These are phyloP conservation scores for Thalassiosira tumida DNA, from an alignment of 352 stramenopile genomes.

Conservation along the genomic window DNA sequence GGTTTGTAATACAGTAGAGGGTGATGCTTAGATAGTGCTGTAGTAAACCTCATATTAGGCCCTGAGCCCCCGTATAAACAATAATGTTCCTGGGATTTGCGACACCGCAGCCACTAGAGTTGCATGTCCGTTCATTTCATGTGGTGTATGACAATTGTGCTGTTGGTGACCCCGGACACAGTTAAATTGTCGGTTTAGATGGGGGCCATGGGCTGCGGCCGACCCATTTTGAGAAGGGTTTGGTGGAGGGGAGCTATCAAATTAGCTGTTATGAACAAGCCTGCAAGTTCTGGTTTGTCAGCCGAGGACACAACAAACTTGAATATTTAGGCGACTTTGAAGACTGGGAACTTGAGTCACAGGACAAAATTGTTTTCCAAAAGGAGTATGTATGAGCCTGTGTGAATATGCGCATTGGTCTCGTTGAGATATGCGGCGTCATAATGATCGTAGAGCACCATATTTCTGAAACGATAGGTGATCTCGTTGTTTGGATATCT, in stretches of 20 bases:
- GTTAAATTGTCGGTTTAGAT: neutral
- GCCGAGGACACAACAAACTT: neutral
- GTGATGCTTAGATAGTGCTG: neutral
- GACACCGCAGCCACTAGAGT: neutral
- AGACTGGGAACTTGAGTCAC: neutral
- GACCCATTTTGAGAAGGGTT: neutral
- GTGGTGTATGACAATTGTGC: neutral
- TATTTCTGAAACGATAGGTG: neutral
- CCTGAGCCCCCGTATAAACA: neutral
- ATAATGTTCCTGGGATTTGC: neutral
- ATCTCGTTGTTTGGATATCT: neutral
- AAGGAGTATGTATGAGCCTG: too few species aligned
- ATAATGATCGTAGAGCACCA: neutral
- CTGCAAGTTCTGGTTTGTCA: neutral
- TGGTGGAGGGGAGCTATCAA: neutral
- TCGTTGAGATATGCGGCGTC: too few species aligned
- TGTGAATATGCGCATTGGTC: too few species aligned
- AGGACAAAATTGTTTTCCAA: too few species aligned
- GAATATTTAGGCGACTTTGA: neutral
- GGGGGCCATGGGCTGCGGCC: neutral
- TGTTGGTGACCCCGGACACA: neutral
- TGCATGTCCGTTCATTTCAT: neutral
- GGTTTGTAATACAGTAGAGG: neutral
- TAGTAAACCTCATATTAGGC: neutral
- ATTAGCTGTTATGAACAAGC: neutral